These are phyloP conservation scores for Aurifilum marmelostoma DNA, from an alignment of 2,329 filamentous ascomycete species.

Conservation along the genomic window DNA sequence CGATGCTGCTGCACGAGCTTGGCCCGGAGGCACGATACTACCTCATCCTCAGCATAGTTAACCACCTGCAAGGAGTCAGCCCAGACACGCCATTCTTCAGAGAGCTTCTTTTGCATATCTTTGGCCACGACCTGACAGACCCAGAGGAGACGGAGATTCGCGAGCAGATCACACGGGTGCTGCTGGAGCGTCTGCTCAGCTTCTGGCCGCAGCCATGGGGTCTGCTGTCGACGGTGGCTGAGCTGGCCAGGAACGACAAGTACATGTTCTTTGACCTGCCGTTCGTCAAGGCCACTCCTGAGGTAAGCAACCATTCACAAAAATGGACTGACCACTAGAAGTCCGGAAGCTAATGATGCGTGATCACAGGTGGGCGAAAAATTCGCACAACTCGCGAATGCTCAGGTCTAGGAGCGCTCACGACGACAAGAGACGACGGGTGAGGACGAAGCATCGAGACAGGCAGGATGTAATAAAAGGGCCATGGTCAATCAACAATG, in stretches of 20 bases:
- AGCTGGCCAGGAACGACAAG: slow-evolving; percentile 88
- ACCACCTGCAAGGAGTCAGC: slow-evolving; percentile 90
- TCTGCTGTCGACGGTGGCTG: slow-evolving; percentile 82
- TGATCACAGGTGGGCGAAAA: slow-evolving; percentile 5
- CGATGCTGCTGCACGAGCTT: slow-evolving; percentile 75
- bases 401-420: slow-evolving; percentile 1
- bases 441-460: neutral
- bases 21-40: slow-evolving; percentile 81
- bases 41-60: slow-evolving; percentile 80
- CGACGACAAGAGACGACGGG: neutral
- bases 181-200: slow-evolving; percentile 85
- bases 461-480: neutral
- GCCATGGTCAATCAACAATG: neutral
- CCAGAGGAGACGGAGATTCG: slow-evolving; percentile 81
- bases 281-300: slow-evolving; percentile 86
- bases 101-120: slow-evolving; percentile 81
- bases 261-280: slow-evolving; percentile 92
- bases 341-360: neutral
- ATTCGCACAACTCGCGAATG: slow-evolving; percentile 8
- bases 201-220: slow-evolving; percentile 97
- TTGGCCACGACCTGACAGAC: slow-evolving; percentile 73
- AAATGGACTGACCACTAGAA: neutral
- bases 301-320: slow-evolving; percentile 59
- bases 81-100: slow-evolving; percentile 92
- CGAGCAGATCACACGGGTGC: slow-evolving; percentile 85